Evolutionary conservation across 2,329 filamentous ascomycete species (phyloP), one percentile per base, ranked within the genome.

Genomic region (Raffaelea ambrosiae): DNA sequence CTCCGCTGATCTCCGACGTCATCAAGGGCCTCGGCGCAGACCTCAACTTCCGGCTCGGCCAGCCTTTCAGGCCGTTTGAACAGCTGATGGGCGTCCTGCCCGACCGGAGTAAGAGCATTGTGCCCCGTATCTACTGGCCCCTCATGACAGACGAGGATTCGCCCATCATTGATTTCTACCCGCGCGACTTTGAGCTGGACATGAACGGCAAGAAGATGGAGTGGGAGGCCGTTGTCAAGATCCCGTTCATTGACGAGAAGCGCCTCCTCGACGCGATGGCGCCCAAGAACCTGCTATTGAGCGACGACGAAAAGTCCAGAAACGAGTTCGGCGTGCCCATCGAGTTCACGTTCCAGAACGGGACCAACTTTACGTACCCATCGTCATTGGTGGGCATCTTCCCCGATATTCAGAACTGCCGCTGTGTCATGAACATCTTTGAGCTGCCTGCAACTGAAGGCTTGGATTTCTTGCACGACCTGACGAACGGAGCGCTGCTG

Each of bases 171-270:
- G 93, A 98, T 62, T 98, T 98, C 63, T 98, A 98, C 59, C 93
- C 93, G 3, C 80, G 91, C 57, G 93, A 98, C 58, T 98, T 98
- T 59, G 88, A 94, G 55, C 74, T 98, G 38, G 94, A 98, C 63
- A 97, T 98, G 93, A 97, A 98, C 58, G 94, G 93, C 51, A 98
- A 98, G 72, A 98, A 95, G 70, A 94, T 95, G 86, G 94, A 98
- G 54, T 98, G 93, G 93, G 93, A 98, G 63, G 93, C 93, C 23
- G 91, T 98, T 35, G 89, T 98, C 54, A 98, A 97, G 66, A 98
- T 98, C 60, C 93, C 93, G 0, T 98, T 98, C 66, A 98, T 98
- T 54, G 88, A 98, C 50, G 91, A 98, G 64, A 81, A 84, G 58
- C 81, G 93, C 22, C 72, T 98, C 3, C 73, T 98, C 48, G 69